phyloP scores from a whole-genome alignment of 179 eudicot genomes.

The Sideroxylon spinosum region DNA sequence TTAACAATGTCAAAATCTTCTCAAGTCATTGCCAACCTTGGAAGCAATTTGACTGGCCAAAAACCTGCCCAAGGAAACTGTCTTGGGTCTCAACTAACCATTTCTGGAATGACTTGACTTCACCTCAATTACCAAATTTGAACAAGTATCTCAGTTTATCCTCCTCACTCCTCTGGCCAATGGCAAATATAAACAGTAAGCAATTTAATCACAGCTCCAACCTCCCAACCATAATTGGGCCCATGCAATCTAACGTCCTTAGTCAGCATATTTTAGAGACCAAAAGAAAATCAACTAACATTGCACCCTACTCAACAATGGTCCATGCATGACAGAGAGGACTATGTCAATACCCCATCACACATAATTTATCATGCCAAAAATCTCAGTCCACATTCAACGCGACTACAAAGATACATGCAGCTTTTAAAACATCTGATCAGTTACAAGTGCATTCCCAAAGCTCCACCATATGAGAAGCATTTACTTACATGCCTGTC shows the following conservation, averaged over 20 bases:
- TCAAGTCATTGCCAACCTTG: neutral
- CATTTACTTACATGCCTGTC: neutral
- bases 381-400: no score
- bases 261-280: neutral
- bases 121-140: no score
- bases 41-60: neutral
- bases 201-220: neutral
- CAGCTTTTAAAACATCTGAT: neutral
- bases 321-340: neutral
- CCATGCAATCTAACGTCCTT: neutral
- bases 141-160: neutral
- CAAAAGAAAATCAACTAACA: neutral
- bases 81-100: no score
- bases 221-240: neutral
- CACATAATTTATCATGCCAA: neutral
- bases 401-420: neutral
- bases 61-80: neutral
- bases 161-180: neutral
- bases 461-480: neutral
- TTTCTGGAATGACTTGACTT: no score
- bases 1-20: neutral
- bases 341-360: neutral
- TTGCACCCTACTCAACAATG: neutral
- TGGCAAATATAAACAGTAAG: neutral
- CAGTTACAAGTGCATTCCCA: neutral